These are phyloP conservation scores for Fomitopsis serialis DNA, from an alignment of 768 basidiomycete genomes.

Conservation along the genomic window DNA sequence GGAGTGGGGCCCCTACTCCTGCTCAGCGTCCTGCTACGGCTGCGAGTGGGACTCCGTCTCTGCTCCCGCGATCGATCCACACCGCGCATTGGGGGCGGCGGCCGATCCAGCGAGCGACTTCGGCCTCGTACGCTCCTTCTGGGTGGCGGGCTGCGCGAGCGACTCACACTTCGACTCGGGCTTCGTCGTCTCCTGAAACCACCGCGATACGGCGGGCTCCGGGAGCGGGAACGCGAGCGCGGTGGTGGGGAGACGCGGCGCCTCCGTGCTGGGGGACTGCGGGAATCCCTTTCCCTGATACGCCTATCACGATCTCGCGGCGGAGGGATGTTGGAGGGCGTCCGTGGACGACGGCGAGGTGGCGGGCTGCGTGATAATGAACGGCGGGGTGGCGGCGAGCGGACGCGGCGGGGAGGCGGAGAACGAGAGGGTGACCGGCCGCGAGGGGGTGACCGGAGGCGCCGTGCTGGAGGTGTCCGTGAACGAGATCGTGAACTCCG, in stretches of 20 bases:
- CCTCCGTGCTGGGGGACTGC: constrained; percentile 44
- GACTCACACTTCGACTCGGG: constrained; percentile 24
- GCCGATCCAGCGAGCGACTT: constrained; percentile 31
- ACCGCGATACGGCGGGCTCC: constrained; percentile 15
- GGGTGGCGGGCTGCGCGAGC: constrained; percentile 33
- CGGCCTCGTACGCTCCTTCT: constrained; percentile 25
- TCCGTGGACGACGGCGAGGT: constrained; percentile 37
- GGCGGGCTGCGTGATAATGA: constrained; percentile 32
- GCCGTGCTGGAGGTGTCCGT: constrained; percentile 11
- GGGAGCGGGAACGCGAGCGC: constrained; percentile 20
- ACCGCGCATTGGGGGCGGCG: constrained; percentile 17
- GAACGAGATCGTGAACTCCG: constrained; percentile 38
- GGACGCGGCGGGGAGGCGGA: constrained; percentile 14
- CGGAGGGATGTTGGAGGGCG: constrained; percentile 42
- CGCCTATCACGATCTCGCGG: constrained; percentile 24
- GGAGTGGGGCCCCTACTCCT: constrained; percentile 15
- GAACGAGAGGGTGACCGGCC: constrained; percentile 30
- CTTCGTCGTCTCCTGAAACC: constrained; percentile 17
- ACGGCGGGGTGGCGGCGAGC: constrained; percentile 14
- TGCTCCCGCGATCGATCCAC: constrained; percentile 11
- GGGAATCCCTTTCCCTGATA: constrained; percentile 32
- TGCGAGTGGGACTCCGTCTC: not conserved
- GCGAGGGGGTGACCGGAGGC: constrained; percentile 13
- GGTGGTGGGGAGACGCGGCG: constrained; percentile 27
- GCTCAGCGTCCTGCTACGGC: constrained; percentile 27